Evolutionary conservation across 805 yeast genomes (phyloP).

Genomic region (Isabelozyma pseudorhagii): DNA sequence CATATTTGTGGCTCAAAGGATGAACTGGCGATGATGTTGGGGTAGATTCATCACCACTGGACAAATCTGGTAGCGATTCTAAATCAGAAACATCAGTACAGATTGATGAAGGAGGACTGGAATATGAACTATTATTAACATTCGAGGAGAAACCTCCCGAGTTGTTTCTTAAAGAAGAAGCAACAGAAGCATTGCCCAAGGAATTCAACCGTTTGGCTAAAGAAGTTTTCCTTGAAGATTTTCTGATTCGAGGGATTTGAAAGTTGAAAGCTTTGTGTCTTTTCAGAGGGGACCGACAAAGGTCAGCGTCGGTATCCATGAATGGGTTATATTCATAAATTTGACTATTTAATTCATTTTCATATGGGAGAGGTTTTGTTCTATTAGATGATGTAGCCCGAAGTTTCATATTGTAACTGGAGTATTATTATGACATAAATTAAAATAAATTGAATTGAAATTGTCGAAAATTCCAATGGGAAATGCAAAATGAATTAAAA

Average conservation of each 20-base stretch:
- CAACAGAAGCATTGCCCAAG: not conserved
- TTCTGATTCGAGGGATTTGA: constrained; percentile 2
- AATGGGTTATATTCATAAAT: constrained; percentile 19
- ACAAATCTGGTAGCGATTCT: constrained; percentile 37
- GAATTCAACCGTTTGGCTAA: not conserved
- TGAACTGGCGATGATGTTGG: constrained; percentile 14
- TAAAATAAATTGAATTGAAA: not conserved
- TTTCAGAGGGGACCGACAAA: not conserved
- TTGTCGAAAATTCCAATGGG: not conserved
- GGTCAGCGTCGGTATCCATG: not conserved
- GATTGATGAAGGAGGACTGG: constrained; percentile 7
- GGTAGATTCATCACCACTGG: constrained; percentile 24
- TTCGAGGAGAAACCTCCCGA: not conserved
- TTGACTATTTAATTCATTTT: constrained; percentile 13
- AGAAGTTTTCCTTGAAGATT: not conserved
- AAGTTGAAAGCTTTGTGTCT: not conserved
- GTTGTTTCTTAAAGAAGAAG: not conserved
- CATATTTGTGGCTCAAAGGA: constrained; percentile 1
- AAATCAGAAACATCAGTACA: constrained; percentile 22
- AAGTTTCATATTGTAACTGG: constrained; percentile 5
- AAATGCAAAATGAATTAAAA: constrained; percentile 1
- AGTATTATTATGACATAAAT: not conserved
- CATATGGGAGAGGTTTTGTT: constrained; percentile 24
- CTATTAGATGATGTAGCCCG: constrained; percentile 10
- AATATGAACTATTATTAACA: constrained; percentile 6